Conservation (phyloP, 371 early-diverging fungal genomes). For the Mucor lusitanicus region DNA sequence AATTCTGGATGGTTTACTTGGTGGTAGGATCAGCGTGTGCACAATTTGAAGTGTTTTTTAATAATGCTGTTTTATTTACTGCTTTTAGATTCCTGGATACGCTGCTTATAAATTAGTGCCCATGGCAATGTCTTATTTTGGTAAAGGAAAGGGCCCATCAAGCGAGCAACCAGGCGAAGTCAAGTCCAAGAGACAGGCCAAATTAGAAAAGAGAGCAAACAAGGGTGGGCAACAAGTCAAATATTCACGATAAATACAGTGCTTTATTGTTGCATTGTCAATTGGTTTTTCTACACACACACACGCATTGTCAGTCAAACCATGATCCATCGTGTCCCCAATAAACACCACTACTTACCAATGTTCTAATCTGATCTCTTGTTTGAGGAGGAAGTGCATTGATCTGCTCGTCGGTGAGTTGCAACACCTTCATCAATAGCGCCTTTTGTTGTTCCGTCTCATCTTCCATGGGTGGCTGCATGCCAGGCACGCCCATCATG, state of each 20-base stretch:
- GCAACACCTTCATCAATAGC: slow-evolving; percentile 55
- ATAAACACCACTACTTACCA: slow-evolving; percentile 36
- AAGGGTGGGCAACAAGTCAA: slow-evolving; percentile 51
- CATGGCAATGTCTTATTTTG: slow-evolving; percentile 56
- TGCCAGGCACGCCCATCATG: slow-evolving; percentile 13
- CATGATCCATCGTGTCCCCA: neutral
- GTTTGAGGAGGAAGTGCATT: slow-evolving; percentile 56
- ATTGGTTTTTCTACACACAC: slow-evolving; percentile 29
- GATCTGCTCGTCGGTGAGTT: slow-evolving; percentile 57
- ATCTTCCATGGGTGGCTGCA: slow-evolving; percentile 23
- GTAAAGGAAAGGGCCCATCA: slow-evolving; percentile 16
- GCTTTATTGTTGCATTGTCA: slow-evolving; percentile 29
- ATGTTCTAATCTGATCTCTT: slow-evolving; percentile 52
- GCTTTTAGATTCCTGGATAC: slow-evolving; percentile 64
- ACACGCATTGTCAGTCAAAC: neutral
- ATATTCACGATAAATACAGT: slow-evolving; percentile 25
- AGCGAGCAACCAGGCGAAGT: slow-evolving; percentile 17
- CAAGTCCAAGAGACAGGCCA: slow-evolving; percentile 65
- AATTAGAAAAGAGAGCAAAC: slow-evolving; percentile 61
- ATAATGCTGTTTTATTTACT: neutral
- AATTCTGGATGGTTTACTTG: slow-evolving; percentile 74
- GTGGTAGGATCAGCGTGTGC: too few relatives aligned
- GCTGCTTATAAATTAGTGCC: slow-evolving; percentile 60
- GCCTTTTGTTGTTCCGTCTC: slow-evolving; percentile 51
- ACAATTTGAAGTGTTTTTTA: too few relatives aligned